Percentiles rank a stretch among this genome's conserved stretches.
These are phyloP conservation scores for Nothophoma quercina DNA, from an alignment of 2,329 filamentous ascomycete species.

Conservation along the genomic window DNA sequence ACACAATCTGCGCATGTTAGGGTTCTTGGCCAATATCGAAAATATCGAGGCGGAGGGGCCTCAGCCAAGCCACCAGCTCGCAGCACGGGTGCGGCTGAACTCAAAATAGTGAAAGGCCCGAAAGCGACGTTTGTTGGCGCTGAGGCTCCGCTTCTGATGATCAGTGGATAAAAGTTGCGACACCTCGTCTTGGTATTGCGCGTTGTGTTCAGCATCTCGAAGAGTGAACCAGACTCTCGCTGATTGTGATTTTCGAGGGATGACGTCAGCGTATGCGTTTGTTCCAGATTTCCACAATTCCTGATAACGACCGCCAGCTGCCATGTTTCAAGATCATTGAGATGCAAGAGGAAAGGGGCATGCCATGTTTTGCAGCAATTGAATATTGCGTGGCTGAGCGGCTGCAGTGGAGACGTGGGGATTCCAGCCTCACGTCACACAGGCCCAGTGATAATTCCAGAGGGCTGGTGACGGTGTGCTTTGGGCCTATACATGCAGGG, in stretches of 20 bases:
- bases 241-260: conserved; percentile 3
- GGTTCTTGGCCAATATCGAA: not conserved
- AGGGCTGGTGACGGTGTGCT: conserved; percentile 9
- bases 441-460: not conserved
- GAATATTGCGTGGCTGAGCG: conserved; percentile 7
- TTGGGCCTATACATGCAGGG: conserved; percentile 4
- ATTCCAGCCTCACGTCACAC: conserved; percentile 11
- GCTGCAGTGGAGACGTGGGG: not conserved
- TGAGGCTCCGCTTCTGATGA: not conserved
- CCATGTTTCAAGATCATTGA: not conserved
- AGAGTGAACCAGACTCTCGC: not conserved
- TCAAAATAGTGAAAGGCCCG: conserved; percentile 7
- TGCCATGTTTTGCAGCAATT: conserved; percentile 3
- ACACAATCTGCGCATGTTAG: not conserved
- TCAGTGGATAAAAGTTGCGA: conserved; percentile 7
- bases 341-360: not conserved
- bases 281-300: not conserved
- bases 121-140: not conserved
- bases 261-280: conserved; percentile 5
- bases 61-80: conserved; percentile 6
- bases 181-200: conserved; percentile 3
- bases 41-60: not conserved
- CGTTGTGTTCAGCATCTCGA: conserved; percentile 1
- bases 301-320: not conserved
- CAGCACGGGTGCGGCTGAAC: conserved; percentile 15